Conservation (phyloP, 2,329 filamentous ascomycete genomes). For the Bipolaris sorokiniana region DNA sequence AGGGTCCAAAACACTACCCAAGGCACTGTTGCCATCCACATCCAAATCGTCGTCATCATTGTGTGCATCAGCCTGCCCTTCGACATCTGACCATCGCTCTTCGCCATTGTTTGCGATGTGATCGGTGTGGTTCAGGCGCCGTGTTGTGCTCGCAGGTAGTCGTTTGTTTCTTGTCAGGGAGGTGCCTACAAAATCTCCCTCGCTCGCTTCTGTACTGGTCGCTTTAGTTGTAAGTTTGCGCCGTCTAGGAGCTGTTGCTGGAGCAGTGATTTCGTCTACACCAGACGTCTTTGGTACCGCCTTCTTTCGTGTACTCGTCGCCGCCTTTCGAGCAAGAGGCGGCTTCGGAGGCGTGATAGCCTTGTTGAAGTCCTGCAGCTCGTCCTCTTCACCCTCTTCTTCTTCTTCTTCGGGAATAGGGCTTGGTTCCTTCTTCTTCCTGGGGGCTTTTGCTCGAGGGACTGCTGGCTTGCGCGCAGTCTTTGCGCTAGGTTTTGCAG, state of each 20-base stretch:
- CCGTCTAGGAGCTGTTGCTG: conserved; percentile 26
- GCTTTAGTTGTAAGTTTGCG: conserved; percentile 15
- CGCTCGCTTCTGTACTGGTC: conserved; percentile 24
- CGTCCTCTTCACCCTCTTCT: conserved; percentile 12
- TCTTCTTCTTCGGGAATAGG: conserved; percentile 17
- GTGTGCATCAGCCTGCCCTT: conserved; percentile 16
- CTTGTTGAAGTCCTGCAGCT: conserved; percentile 8
- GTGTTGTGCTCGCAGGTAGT: conserved; percentile 26
- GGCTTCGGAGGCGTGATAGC: conserved; percentile 12
- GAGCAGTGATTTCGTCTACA: conserved; percentile 19
- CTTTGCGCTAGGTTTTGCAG: conserved; percentile 16
- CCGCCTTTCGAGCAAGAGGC: conserved; percentile 15
- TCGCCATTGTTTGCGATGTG: conserved; percentile 34
- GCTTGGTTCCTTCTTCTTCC: conserved; percentile 19
- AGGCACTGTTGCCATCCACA: conserved; percentile 40
- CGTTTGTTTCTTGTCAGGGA: conserved; percentile 22
- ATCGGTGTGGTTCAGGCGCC: conserved; percentile 36
- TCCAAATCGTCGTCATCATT: conserved; percentile 32
- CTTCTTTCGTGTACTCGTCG: conserved; percentile 14
- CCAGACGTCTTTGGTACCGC: neutral
- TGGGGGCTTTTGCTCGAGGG: conserved; percentile 14
- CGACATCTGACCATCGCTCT: conserved; percentile 19
- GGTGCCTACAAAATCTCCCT: conserved; percentile 29
- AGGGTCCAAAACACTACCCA: conserved; percentile 42
- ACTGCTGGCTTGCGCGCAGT: conserved; percentile 23